phyloP scores from a whole-genome alignment of 2,329 filamentous ascomycete genomes.

The Aspergillus hiratsukae region DNA sequence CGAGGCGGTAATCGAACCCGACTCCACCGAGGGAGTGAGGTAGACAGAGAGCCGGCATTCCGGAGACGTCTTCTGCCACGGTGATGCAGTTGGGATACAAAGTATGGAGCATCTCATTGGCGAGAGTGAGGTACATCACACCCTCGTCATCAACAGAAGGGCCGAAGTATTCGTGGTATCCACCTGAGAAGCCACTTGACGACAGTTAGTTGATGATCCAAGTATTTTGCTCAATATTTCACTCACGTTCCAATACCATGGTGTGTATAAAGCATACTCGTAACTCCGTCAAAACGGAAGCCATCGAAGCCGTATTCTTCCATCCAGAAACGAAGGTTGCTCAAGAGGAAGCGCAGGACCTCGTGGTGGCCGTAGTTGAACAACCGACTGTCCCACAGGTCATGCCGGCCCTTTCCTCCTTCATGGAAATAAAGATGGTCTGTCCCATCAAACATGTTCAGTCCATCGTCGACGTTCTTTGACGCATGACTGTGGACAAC shows the following conservation, averaged over 20 bases:
- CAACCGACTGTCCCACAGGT: constrained; percentile 90
- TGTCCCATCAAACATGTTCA: constrained; percentile 93
- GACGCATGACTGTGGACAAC: constrained; percentile 97
- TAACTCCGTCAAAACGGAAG: constrained; percentile 96
- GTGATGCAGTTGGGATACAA: constrained; percentile 85
- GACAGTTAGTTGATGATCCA: constrained; percentile 1
- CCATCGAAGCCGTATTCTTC: constrained; percentile 96
- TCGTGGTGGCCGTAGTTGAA: constrained; percentile 98
- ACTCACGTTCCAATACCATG: constrained; percentile 94
- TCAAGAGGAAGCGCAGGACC: constrained; percentile 90
- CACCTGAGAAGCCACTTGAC: constrained; percentile 82
- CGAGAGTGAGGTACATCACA: constrained; percentile 90
- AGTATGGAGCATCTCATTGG: constrained; percentile 92
- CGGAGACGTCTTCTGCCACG: constrained; percentile 94
- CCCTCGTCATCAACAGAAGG: constrained; percentile 85
- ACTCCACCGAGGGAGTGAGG: constrained; percentile 81
- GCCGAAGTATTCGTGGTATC: constrained; percentile 98
- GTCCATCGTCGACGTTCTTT: constrained; percentile 90
- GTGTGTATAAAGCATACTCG: constrained; percentile 94
- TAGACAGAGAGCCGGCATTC: constrained; percentile 95
- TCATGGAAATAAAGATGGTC: constrained; percentile 96
- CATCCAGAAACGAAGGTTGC: constrained; percentile 98
- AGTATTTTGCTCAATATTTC: neutral
- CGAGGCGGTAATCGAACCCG: constrained; percentile 94
- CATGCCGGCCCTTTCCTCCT: constrained; percentile 77